Base-by-base conservation (phyloP, 257 asterid species). In the Gentiana macrophylla region DNA sequence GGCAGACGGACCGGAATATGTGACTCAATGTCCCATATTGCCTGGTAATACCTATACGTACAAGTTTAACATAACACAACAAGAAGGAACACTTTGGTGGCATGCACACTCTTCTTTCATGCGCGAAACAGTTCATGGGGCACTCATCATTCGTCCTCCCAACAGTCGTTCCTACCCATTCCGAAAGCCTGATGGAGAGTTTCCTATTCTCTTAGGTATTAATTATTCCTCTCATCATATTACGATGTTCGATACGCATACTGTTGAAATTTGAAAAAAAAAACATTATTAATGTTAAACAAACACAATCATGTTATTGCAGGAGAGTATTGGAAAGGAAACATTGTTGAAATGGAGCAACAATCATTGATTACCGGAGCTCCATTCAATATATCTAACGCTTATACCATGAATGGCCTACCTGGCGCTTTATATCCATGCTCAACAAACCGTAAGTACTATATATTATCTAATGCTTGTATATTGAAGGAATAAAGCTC, bases 241-340 rank as follows among this genome's bases (percentile, higher is more conserved):
- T 24, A 24, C 24, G 1, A 24, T 24, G 24, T 24, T 24, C 24
- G 24, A 24, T 24, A 24, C 24, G 24, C 24, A 24, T 24, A 24
- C 24, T 24, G 9, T 41, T 7, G 10, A 2, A 41, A 41, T 10
- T 41, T 41, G 10, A 41, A 41, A 41, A 7, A 7, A 7, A 3
- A 10, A 41, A 5, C 46, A 41, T 4, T 41, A 41, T 4, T 41
- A 41, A 41, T 5, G 6, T 7, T 41, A 4, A 5, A 41, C 6
- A 41, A 41, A 3, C 9, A 41, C 11, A 7, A 41, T 41, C 46
- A 5, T 41, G 46, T 10, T 6, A 5, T 8, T 6, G 37, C 6
- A 81, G 89, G 89, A 13, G 89, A 81, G 57, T 79, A 86, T 86
- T 82, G 90, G 90, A 79, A 79, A 44, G 84, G 74, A 9, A 72